Evolutionary conservation across 2,329 filamentous ascomycete genomes (phyloP), one percentile per base, ranked within the genome.

Genomic region (Pseudopithomyces chartarum): DNA sequence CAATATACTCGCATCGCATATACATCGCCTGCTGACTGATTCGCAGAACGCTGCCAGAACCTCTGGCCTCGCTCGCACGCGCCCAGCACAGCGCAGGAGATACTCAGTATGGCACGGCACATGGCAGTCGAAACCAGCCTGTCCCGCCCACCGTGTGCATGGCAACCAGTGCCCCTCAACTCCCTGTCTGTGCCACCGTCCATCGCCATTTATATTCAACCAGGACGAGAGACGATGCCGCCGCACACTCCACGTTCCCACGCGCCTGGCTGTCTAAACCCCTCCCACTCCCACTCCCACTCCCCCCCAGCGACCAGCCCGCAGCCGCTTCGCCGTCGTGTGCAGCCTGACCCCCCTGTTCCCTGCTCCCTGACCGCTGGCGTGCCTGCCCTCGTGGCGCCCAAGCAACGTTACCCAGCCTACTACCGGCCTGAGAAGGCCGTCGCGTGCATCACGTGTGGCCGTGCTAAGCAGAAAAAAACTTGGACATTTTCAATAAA

Each of bases 321-420:
- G 62, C 61, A 60, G 54, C 60, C 62, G 57, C 62, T 65, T 55
- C 60, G 49, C 49, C 52, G 57, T 57, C 56, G 61, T 55, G 66
- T 68, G 62, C 60, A 50, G 56, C 67, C 60, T n/a, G n/a, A n/a
- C n/a, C n/a, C n/a, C n/a, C n/a, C n/a, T n/a, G n/a, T n/a, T n/a
- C n/a, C n/a, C n/a, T 20, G 50, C 55, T 57, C 61, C 63, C 66
- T 63, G 68, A 62, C 57, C 63, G 61, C 63, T 68, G 68, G 68
- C 68, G 57, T 72, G 66, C 64, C 69, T 65, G 58, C 64, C 66
- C 73, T 75, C 71, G 73, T 74, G 73, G 72, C 69, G 71, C 65
- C 58, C 61, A 54, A 49, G 55, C 59, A 60, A 34, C 29, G 68
- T 74, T 51, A 54, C 63, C 73, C 73, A 68, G 59, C 26, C 4